These are phyloP conservation scores for Tetradesmus obliquus DNA, from an alignment of 139 green algal species.

Conservation along the genomic window DNA sequence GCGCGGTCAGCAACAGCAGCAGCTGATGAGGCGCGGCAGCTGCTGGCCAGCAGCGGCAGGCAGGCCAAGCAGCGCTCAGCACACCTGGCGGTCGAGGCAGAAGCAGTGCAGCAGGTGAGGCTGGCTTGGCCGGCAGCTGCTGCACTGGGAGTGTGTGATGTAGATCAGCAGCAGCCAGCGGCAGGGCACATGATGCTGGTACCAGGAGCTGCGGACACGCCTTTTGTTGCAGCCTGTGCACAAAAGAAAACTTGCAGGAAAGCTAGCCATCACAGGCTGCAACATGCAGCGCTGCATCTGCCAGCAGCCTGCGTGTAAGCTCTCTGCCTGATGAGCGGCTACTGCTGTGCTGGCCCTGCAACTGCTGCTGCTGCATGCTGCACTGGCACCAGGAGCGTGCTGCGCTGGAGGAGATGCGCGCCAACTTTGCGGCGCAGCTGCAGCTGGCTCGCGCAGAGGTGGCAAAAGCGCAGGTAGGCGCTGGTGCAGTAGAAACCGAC, in stretches of 20 bases:
- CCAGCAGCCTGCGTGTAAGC: no score
- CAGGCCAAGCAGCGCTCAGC: conserved; percentile 16
- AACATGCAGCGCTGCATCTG: no score
- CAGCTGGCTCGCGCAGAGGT: conserved; percentile 70
- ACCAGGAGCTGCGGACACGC: no score
- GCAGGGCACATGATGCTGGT: no score
- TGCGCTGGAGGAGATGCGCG: conserved; percentile 72
- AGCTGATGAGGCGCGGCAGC: conserved; percentile 60
- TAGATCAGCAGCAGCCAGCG: no score
- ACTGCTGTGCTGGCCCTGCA: not conserved
- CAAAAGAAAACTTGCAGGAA: no score
- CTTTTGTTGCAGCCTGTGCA: no score
- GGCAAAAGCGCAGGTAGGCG: conserved; percentile 32
- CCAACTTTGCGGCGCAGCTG: conserved; percentile 77
- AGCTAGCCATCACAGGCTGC: no score
- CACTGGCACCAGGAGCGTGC: conserved; percentile 59
- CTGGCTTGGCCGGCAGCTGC: not conserved
- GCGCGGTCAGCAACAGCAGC: conserved; percentile 60
- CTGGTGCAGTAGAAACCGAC: not conserved
- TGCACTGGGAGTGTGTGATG: no score
- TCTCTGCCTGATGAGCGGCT: no score
- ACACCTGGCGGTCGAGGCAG: conserved; percentile 39
- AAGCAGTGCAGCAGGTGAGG: conserved; percentile 31
- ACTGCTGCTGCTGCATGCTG: not conserved
- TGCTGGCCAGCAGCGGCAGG: conserved; percentile 58